Evolutionary conservation across 257 asterid genomes (phyloP), one percentile per base, ranked within the genome.

Genomic region (Plantago elongata): DNA sequence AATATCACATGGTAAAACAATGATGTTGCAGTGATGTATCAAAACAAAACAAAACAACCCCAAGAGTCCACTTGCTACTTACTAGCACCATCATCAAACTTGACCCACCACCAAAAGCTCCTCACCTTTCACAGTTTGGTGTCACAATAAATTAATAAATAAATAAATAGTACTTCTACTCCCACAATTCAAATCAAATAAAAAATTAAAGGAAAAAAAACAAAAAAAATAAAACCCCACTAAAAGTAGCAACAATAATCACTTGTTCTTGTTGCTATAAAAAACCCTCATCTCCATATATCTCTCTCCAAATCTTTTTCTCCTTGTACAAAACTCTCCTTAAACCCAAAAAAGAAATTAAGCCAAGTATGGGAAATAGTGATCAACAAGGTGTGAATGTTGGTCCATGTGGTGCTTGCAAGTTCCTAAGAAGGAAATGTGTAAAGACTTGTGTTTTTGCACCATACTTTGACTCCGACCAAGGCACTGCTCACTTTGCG

Each of bases 391-490:
- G 51, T 0, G 67, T 71, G 8, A 69, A 63, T 11, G 74, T 65
- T 2, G 85, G 86, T 58, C 93, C 93, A 5, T 84, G 93, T 15
- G 89, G 93, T 1, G 93, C 93, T 11, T 84, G 93, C 86, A 84
- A 84, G 70, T 84, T 82, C 65, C 79, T 84, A 1, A 45, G 86
- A 17, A 62, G 93, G 75, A 84, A 84, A 61, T 84, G 93, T 44
- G 78, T 81, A 8, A 72, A 45, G 60, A 79, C 84, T 3, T 84
- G 89, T 78, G 27, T 84, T 2, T 84, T 84, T 29, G 93, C 93
- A 9, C 89, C 89, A 0, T 78, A 82, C 57, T 84, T 84, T 57
- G 89, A 82, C 78, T 74, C 89, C 4, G 87, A 84, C 5, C 89
- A 84, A 40, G 89, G 93, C 57, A 47, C 89, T 38, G 65, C 83